Evolutionary conservation across 352 stramenopile genomes (phyloP).

Genomic region (Pilasporangium apinafurcum): DNA sequence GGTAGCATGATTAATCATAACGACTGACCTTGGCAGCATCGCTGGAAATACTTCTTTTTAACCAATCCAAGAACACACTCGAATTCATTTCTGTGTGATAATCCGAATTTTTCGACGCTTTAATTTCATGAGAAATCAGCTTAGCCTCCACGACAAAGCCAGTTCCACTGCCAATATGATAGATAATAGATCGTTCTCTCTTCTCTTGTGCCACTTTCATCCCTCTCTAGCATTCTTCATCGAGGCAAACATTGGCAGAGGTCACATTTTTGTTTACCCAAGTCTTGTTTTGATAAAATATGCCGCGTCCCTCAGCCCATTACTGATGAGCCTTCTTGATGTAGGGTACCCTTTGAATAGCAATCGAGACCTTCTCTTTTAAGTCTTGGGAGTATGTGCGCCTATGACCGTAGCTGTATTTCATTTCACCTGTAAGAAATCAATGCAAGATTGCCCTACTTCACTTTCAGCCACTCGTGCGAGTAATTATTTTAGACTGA

Average conservation of each 20-base stretch:
- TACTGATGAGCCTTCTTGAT: conserved; percentile 1
- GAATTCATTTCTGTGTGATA: conserved; percentile 24
- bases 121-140: conserved; percentile 13
- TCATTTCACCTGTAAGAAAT: conserved; percentile 2
- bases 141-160: conserved; percentile 11
- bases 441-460: conserved; percentile 5
- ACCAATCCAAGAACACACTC: conserved; percentile 13
- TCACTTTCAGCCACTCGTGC: conserved; percentile 5
- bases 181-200: conserved; percentile 13
- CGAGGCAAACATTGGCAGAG: conserved; percentile 5
- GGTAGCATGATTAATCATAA: conserved; percentile 13
- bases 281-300: conserved; percentile 14
- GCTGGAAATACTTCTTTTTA: conserved; percentile 7
- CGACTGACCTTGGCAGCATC: conserved; percentile 3
- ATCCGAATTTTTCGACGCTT: conserved; percentile 18
- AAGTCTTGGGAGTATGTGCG: conserved; percentile 6
- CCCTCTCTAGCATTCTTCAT: conserved; percentile 5
- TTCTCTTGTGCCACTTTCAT: conserved; percentile 10
- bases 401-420: conserved; percentile 1
- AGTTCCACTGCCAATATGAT: conserved; percentile 6
- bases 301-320: background rate
- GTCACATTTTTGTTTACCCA: conserved; percentile 13
- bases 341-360: conserved; percentile 3
- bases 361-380: conserved; percentile 7
- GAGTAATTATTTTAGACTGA: background rate